phyloP scores from a whole-genome alignment of 2,329 filamentous ascomycete species.

The Teratosphaeria gauchensis region DNA sequence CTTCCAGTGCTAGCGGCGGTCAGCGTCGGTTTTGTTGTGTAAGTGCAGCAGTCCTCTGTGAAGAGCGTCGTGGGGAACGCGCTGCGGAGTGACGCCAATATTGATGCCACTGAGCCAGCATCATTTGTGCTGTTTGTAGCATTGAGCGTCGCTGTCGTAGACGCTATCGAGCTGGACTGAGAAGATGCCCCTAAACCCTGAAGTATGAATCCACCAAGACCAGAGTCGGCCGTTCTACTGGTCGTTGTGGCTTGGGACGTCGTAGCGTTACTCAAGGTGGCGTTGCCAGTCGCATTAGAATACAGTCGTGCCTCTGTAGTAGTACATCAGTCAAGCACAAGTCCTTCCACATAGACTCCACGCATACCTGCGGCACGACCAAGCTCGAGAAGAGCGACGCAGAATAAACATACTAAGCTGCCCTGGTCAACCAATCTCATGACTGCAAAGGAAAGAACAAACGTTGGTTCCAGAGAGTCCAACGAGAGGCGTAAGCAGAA shows the following conservation, averaged over 20 bases:
- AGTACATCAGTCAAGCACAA: background rate
- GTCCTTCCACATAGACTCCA: background rate
- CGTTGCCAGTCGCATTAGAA: background rate
- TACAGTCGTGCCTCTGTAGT: background rate
- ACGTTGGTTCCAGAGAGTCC: background rate
- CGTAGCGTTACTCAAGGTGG: background rate
- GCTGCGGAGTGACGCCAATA: background rate
- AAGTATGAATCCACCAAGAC: background rate
- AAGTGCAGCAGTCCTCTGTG: background rate
- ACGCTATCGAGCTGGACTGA: background rate
- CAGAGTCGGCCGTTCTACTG: background rate
- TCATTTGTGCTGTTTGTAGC: background rate
- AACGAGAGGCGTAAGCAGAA: background rate
- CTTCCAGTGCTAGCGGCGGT: background rate
- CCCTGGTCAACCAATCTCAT: background rate
- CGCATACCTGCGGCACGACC: background rate
- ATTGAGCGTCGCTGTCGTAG: background rate
- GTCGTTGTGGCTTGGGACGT: background rate
- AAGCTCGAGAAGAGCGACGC: background rate
- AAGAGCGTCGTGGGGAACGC: background rate
- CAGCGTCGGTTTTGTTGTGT: background rate
- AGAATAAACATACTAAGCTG: background rate
- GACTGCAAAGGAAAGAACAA: background rate
- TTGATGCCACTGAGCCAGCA: no score
- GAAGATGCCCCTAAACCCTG: background rate